Conservation (phyloP, 129 eudicot genomes). For the Heracleum sosnowskyi region DNA sequence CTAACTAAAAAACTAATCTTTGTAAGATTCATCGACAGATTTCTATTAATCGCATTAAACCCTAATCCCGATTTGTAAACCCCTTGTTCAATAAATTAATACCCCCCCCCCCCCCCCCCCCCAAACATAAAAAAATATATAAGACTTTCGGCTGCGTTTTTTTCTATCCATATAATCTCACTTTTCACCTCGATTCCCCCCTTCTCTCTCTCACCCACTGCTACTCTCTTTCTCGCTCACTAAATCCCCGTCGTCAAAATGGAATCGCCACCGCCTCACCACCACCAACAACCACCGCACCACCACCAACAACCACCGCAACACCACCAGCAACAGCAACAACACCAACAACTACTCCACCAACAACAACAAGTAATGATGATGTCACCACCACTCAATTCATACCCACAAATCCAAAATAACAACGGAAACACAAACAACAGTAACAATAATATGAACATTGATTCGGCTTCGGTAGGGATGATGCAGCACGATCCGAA, state of each 20-base stretch:
- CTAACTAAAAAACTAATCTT: too few relatives aligned
- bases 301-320: neutral
- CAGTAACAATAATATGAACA: neutral
- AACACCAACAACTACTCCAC: neutral
- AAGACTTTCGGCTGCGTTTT: neutral
- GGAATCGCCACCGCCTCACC: slow-evolving; percentile 6
- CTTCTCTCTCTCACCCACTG: neutral
- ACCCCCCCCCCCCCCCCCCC: neutral
- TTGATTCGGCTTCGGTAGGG: neutral
- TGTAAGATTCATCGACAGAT: too few relatives aligned
- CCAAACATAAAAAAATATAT: neutral
- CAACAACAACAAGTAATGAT: neutral
- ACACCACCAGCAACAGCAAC: neutral
- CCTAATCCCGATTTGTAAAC: neutral
- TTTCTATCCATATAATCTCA: neutral
- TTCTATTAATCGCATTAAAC: too few relatives aligned
- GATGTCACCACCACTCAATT: slow-evolving; percentile 11
- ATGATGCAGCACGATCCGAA: slow-evolving; percentile 14
- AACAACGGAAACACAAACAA: slow-evolving; percentile 6
- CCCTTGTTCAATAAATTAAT: neutral
- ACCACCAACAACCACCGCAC: neutral
- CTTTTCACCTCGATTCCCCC: neutral
- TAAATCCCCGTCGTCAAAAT: neutral
- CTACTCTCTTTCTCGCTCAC: neutral
- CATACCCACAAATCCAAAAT: neutral